phyloP scores from a whole-genome alignment of 2,329 filamentous ascomycete genomes.

The Penicillium sp. region DNA sequence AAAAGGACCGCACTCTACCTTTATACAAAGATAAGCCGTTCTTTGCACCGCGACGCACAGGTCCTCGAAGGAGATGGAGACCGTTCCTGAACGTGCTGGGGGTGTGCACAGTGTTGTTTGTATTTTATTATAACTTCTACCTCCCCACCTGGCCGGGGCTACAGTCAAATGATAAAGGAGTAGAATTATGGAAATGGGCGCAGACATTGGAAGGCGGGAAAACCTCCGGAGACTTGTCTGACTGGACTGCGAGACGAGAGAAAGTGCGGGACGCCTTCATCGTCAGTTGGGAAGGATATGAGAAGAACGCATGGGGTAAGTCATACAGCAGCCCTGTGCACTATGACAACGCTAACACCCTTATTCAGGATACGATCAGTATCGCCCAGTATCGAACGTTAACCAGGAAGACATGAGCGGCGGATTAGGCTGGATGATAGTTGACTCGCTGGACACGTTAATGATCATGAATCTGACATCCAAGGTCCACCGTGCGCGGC shows the following conservation, averaged over 20 bases:
- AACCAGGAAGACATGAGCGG: slow-evolving; percentile 81
- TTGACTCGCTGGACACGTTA: slow-evolving; percentile 92
- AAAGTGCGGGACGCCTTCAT: slow-evolving; percentile 85
- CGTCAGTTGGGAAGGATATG: slow-evolving; percentile 89
- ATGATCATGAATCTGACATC: slow-evolving; percentile 97
- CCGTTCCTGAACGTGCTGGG: slow-evolving; percentile 60
- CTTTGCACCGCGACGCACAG: slow-evolving; percentile 52
- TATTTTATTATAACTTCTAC: slow-evolving; percentile 62
- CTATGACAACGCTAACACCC: neutral
- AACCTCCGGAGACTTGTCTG: slow-evolving; percentile 43
- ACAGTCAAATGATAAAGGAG: slow-evolving; percentile 38
- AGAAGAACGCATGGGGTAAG: slow-evolving; percentile 90
- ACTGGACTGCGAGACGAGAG: slow-evolving; percentile 77
- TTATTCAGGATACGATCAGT: slow-evolving; percentile 64
- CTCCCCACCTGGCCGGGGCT: slow-evolving; percentile 14
- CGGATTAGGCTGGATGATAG: slow-evolving; percentile 96
- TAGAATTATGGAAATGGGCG: slow-evolving; percentile 57
- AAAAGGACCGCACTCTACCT: slow-evolving; percentile 64
- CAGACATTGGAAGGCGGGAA: slow-evolving; percentile 48
- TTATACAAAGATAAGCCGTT: slow-evolving; percentile 99
- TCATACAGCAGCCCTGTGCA: slow-evolving; percentile 16
- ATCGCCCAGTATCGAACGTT: slow-evolving; percentile 74
- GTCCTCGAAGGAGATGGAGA: slow-evolving; percentile 60
- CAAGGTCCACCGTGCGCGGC: slow-evolving; percentile 75
- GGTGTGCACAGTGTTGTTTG: slow-evolving; percentile 53